Conservation (phyloP, 2,329 filamentous ascomycete species). For the Colletotrichum sp. region DNA sequence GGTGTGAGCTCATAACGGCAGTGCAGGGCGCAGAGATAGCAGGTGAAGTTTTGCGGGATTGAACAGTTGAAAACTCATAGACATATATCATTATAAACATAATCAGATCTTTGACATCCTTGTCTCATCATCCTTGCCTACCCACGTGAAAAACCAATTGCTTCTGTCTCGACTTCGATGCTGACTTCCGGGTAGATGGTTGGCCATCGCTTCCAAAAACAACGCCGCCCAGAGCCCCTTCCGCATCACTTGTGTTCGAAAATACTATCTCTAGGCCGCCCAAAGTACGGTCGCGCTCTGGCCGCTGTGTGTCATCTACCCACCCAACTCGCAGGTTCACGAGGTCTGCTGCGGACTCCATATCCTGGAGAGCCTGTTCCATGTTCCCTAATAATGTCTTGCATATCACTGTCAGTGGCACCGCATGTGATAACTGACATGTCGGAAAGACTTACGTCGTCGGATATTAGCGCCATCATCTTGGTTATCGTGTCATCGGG, state of each 20-base stretch:
- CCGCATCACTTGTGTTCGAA: not conserved
- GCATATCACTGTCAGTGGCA: not conserved
- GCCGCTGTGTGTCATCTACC: not conserved
- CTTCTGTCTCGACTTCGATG: not conserved
- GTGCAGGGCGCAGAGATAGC: fast-evolving
- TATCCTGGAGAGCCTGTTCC: not conserved
- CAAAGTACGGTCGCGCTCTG: not conserved
- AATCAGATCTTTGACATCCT: not conserved
- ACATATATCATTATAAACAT: not conserved
- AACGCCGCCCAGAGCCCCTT: not conserved
- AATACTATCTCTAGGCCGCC: not conserved
- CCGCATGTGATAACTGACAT: not conserved
- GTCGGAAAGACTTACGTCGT: conserved; percentile 2
- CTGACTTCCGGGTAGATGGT: no score
- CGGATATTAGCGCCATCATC: conserved; percentile 22
- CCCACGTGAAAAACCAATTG: not conserved
- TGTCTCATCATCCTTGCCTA: not conserved
- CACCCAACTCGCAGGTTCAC: not conserved
- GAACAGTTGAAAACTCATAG: not conserved
- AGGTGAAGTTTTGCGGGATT: not conserved
- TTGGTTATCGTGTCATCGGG: conserved; percentile 27
- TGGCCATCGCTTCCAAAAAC: not conserved
- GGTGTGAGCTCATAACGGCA: not conserved
- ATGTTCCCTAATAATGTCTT: not conserved
- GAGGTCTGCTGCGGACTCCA: not conserved